These are phyloP conservation scores for Citeromyces siamensis DNA, from an alignment of 1,139 yeast genomes.

Conservation along the genomic window DNA sequence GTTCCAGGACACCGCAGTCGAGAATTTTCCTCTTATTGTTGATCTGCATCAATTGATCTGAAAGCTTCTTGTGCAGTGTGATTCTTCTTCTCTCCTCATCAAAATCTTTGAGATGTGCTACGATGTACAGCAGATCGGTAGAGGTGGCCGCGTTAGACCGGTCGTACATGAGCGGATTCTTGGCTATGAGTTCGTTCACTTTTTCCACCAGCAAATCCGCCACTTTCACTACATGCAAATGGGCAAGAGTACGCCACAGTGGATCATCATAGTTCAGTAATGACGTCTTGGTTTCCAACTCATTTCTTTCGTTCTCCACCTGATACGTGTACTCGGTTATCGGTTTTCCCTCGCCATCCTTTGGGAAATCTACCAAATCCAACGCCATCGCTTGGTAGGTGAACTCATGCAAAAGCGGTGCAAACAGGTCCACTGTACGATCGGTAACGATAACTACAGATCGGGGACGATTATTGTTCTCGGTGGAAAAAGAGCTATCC, in stretches of 20 bases:
- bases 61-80: conserved; percentile 45
- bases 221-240: conserved; percentile 67
- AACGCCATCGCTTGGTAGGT: conserved; percentile 91
- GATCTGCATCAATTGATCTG: conserved; percentile 42
- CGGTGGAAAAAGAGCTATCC: conserved; percentile 53
- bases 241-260: conserved; percentile 66
- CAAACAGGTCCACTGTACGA: conserved; percentile 69
- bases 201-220: conserved; percentile 50
- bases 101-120: conserved; percentile 56
- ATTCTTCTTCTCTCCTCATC: conserved; percentile 54
- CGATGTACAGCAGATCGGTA: conserved; percentile 50
- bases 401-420: conserved; percentile 85
- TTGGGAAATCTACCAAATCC: conserved; percentile 41
- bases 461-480: conserved; percentile 45
- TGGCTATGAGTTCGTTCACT: conserved; percentile 54
- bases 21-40: conserved; percentile 41
- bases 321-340: conserved; percentile 41
- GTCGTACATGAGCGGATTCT: conserved; percentile 62
- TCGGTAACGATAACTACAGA: conserved; percentile 70
- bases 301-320: conserved; percentile 52
- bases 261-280: conserved; percentile 52
- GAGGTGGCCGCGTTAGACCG: conserved; percentile 47
- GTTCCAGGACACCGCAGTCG: conserved; percentile 61
- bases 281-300: conserved; percentile 25
- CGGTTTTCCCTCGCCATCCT: conserved; percentile 36